Conservation (phyloP, 495 filamentous ascomycete genomes). For the Lasiosphaeriaceae sp. region DNA sequence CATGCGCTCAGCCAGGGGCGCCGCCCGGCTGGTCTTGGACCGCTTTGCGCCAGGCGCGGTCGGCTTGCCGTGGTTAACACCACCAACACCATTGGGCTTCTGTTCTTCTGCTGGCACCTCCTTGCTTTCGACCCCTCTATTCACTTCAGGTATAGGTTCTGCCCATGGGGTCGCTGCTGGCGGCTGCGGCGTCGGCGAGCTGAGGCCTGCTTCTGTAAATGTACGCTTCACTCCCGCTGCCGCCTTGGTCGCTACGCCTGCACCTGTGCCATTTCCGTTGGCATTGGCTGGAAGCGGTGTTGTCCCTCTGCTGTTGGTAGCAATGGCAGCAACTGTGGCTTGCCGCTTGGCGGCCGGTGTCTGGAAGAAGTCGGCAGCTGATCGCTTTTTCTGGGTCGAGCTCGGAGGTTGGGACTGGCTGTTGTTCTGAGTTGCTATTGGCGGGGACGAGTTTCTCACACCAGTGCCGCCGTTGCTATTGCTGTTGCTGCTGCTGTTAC, state of each 20-base stretch:
- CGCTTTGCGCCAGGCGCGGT: slow-evolving; percentile 52
- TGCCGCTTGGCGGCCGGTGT: slow-evolving; percentile 58
- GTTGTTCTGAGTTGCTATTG: slow-evolving; percentile 2
- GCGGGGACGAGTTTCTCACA: background rate
- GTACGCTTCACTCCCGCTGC: slow-evolving; percentile 32
- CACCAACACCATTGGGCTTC: slow-evolving; percentile 23
- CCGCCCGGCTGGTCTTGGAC: slow-evolving; percentile 63
- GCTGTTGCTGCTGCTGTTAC: slow-evolving; percentile 16
- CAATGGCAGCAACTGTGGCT: slow-evolving; percentile 19
- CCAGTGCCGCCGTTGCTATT: background rate
- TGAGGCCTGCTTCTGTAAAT: slow-evolving; percentile 40
- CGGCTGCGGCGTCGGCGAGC: slow-evolving; percentile 17
- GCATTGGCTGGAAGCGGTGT: slow-evolving; percentile 24
- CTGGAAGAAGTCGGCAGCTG: slow-evolving; percentile 73
- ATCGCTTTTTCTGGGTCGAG: slow-evolving; percentile 47
- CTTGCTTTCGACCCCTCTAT: slow-evolving; percentile 12
- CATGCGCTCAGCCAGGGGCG: slow-evolving; percentile 91
- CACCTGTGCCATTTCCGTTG: slow-evolving; percentile 23
- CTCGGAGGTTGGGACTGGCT: slow-evolving; percentile 23
- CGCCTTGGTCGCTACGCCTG: slow-evolving; percentile 5
- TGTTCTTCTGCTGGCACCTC: slow-evolving; percentile 1
- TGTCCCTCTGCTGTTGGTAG: slow-evolving; percentile 7
- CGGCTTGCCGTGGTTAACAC: slow-evolving; percentile 14
- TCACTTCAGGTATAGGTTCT: slow-evolving; percentile 11
- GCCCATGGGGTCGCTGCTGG: background rate